Percentiles rank a stretch among this genome's conserved stretches.
Evolutionary conservation across 441 rosid genomes (phyloP).

Genomic region (Populus trichocarpa): DNA sequence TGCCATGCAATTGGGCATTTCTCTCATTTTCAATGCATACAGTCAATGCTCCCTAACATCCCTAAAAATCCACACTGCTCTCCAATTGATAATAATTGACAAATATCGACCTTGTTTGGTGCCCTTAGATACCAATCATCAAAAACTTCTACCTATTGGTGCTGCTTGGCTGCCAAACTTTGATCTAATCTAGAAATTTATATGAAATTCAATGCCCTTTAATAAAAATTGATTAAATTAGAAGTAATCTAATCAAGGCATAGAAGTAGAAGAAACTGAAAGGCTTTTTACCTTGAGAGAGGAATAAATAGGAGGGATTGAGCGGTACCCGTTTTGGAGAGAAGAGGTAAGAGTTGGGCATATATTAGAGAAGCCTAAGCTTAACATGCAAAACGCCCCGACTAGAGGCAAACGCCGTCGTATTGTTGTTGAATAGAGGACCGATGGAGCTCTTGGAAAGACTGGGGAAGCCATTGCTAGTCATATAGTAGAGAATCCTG

Average conservation of each 20-base stretch:
- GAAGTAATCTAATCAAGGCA: background rate
- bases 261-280: background rate
- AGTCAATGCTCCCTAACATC: no score
- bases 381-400: constrained; percentile 67
- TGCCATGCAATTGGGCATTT: no score
- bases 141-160: constrained; percentile 4
- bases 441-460: constrained; percentile 22
- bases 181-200: constrained; percentile 34
- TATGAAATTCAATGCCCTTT: no score
- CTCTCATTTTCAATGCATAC: no score
- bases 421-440: constrained; percentile 31
- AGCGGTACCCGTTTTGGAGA: constrained; percentile 47
- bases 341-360: constrained; percentile 33
- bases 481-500: background rate
- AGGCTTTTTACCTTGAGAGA: constrained; percentile 37
- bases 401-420: constrained; percentile 68
- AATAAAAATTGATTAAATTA: background rate
- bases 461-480: constrained; percentile 42
- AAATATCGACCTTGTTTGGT: no score
- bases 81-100: no score
- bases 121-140: no score
- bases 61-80: no score
- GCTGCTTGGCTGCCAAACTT: constrained; percentile 41
- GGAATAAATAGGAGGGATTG: constrained; percentile 47
- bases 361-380: constrained; percentile 53